phyloP scores from a whole-genome alignment of 805 yeast species.

The Candida michaelii region DNA sequence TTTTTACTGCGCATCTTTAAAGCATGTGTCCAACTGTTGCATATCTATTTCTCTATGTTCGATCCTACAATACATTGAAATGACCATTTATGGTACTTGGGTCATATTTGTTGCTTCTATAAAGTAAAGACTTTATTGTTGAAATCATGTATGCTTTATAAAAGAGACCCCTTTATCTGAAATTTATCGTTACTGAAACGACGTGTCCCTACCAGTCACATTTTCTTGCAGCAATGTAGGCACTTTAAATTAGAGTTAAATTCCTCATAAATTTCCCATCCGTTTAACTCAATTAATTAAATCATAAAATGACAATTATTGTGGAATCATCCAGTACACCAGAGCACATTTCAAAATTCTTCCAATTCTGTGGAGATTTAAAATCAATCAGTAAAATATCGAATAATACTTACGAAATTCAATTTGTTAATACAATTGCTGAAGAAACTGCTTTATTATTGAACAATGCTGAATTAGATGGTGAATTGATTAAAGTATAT shows the following conservation, averaged over 20 bases:
- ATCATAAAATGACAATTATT: constrained; percentile 15
- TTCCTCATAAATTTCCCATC: neutral
- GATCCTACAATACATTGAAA: no score
- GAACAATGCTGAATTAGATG: constrained; percentile 73
- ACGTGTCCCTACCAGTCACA: constrained; percentile 10
- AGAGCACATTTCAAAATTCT: constrained; percentile 61
- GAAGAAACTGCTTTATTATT: constrained; percentile 68
- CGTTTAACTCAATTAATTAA: neutral
- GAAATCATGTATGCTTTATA: no score
- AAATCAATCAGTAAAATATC: constrained; percentile 32
- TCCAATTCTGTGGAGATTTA: constrained; percentile 68
- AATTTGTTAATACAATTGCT: constrained; percentile 59
- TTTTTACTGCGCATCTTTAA: neutral
- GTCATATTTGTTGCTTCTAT: no score
- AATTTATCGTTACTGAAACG: neutral
- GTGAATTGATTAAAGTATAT: constrained; percentile 50
- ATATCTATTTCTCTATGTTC: no score
- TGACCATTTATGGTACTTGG: no score
- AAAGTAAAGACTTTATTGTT: no score
- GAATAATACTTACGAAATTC: constrained; percentile 45
- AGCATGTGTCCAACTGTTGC: no score
- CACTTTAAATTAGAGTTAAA: neutral
- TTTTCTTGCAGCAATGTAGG: constrained; percentile 10
- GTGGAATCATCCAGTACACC: constrained; percentile 52
- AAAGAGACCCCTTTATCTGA: neutral